These are phyloP conservation scores for Babesia sp. DNA, from an alignment of 169 alveolate species.

Conservation along the genomic window DNA sequence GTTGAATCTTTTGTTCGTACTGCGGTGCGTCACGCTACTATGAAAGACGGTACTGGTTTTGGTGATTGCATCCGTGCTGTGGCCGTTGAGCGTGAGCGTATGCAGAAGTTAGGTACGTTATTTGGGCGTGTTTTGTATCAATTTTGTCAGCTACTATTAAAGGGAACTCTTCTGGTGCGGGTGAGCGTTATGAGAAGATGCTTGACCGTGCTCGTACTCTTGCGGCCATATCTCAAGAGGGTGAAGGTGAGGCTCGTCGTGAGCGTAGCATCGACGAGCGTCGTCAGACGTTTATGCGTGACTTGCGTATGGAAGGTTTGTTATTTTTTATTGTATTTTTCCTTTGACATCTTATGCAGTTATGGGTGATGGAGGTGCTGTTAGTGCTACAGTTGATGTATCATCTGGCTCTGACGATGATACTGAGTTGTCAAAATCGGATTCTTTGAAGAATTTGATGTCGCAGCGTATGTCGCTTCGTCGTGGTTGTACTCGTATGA, in stretches of 20 bases:
- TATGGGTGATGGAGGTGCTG: not conserved
- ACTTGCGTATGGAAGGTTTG: conserved; percentile 9
- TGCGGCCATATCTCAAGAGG: conserved; percentile 39
- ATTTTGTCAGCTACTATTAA: not conserved
- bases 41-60: conserved; percentile 42
- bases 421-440: not conserved
- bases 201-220: conserved; percentile 49
- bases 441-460: conserved; percentile 9
- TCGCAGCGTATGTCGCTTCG: conserved; percentile 30
- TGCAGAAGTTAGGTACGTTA: conserved; percentile 25
- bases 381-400: not conserved
- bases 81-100: conserved; percentile 58
- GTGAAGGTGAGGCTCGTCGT: conserved; percentile 3
- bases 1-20: conserved; percentile 36
- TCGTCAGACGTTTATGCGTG: not conserved
- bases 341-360: not conserved
- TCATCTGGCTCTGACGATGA: conserved; percentile 8
- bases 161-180: not conserved
- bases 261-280: not conserved
- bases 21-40: conserved; percentile 52
- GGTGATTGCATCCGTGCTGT: conserved; percentile 58
- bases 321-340: not conserved
- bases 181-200: conserved; percentile 38
- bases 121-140: not conserved
- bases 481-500: not conserved